Base-by-base conservation (phyloP, 192 early-diverging fungal genomes). In the Dimargaris verticillata region DNA sequence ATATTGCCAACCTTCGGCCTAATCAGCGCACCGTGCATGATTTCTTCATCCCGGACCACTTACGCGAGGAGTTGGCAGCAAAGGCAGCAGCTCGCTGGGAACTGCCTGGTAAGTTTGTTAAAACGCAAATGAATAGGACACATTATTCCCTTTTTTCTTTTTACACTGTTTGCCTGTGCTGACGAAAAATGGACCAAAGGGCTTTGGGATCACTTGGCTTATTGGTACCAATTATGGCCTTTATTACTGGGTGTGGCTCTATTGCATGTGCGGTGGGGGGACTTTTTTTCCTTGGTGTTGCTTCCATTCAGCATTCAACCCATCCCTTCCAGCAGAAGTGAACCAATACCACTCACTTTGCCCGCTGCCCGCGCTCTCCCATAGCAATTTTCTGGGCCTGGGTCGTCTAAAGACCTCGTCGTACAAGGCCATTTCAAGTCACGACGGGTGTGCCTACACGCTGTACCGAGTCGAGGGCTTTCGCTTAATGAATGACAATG, bases 311-410 rank as follows among this genome's bases (percentile, higher is more conserved):
- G 82, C 81, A 5, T 64, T 66, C 49, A 80, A 83, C 26, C 76
- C 79, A 38, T 79, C 79, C 12, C 68, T 91, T 11, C 88, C 88
- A 0, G 73, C 74, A 61, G 88, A 92, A 64, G 67, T 96, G 18
- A 87, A 96, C 75, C 82, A 83, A 52, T 98, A 98, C 72, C 88
- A 96, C 68, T 84, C 88, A 24, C 68, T 91, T 5, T 83, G 73
- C 47, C 83, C 84, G 24, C 71, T 85, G 26, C 84, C 87, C 65
- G 64, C 62, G 0, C 60, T 69, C 1, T 69, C 82, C 9, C 75
- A 83, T 24, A 77, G 74, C 50, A 73, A 74, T 25, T 66, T 73
- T 11, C 74, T 82, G 28, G 77, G 82, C 1, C 80, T 83, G 74
- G 86, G 33, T 7, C 33, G 86, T 0, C 78, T 82, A 63, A 79